phyloP scores from a whole-genome alignment of 2,329 filamentous ascomycete genomes.

The Onygenales sp. region DNA sequence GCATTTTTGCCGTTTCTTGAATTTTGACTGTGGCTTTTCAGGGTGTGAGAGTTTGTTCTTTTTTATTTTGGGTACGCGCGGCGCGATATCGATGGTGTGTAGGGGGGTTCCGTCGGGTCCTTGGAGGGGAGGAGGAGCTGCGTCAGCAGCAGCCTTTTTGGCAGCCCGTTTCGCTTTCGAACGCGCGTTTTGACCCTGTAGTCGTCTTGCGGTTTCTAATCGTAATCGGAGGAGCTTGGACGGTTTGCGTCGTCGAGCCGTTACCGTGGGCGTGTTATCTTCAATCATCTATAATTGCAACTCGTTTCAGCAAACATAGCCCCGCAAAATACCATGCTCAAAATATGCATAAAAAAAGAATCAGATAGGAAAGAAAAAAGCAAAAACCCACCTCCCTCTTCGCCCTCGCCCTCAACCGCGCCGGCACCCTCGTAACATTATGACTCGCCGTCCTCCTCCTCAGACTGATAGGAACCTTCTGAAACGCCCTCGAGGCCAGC shows the following conservation, averaged over 20 bases:
- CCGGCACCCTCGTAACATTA: constrained; percentile 83
- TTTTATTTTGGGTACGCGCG: constrained; percentile 54
- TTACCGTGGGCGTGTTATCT: constrained; percentile 81
- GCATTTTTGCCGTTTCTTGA: constrained; percentile 71
- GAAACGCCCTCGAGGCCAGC: constrained; percentile 67
- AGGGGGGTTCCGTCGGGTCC: constrained; percentile 13
- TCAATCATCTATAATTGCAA: constrained; percentile 58
- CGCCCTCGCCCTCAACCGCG: constrained; percentile 61
- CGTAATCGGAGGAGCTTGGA: constrained; percentile 43
- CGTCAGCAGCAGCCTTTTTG: constrained; percentile 27
- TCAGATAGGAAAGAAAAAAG: background rate
- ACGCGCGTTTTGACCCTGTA: constrained; percentile 50
- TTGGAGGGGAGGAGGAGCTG: constrained; percentile 12
- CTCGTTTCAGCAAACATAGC: background rate
- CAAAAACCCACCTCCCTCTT: constrained; percentile 44
- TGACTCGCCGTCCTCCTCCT: constrained; percentile 85
- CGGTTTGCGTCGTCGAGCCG: constrained; percentile 41
- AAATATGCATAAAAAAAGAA: background rate
- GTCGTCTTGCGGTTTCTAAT: constrained; percentile 63
- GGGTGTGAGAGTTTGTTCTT: constrained; percentile 61
- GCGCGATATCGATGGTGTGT: constrained; percentile 24
- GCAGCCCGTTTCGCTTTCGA: constrained; percentile 35
- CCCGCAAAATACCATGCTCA: background rate
- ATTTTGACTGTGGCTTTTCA: constrained; percentile 55
- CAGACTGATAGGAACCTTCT: constrained; percentile 77